A percentile compares a stretch with the other conserved stretches of the same genome.
phyloP scores from a whole-genome alignment of 73 alveolate species.

The Durusdinium trenchii region DNA sequence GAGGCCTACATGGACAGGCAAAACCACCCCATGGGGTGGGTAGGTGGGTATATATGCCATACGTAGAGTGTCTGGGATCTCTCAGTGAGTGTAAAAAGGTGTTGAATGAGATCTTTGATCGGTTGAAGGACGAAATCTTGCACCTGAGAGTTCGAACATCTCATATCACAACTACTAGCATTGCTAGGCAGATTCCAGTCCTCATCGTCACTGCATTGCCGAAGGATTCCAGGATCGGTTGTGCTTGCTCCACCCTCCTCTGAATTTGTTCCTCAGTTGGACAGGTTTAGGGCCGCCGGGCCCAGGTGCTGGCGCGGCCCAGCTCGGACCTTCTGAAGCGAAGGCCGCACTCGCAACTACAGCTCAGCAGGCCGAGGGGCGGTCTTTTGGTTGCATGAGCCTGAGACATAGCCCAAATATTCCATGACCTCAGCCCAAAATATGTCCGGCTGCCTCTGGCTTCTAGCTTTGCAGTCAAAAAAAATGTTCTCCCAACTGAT shows the following conservation, averaged over 20 bases:
- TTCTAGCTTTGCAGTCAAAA: not conserved
- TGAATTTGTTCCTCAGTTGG: constrained; percentile 96
- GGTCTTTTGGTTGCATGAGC: constrained; percentile 84
- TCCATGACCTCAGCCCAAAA: constrained; percentile 79
- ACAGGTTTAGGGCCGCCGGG: no score
- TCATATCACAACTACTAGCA: not conserved
- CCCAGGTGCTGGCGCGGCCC: constrained; percentile 91
- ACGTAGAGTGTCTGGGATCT: no score
- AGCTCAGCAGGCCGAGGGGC: constrained; percentile 15
- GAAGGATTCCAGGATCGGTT: constrained; percentile 97
- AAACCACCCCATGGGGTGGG: no score
- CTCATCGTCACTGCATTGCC: constrained; percentile 97
- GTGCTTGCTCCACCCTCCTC: constrained; percentile 96
- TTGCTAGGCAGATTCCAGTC: not conserved
- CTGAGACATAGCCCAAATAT: constrained; percentile 76
- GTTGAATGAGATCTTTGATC: no score
- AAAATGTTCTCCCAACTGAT: not conserved
- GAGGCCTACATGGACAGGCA: no score
- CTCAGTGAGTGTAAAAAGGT: no score
- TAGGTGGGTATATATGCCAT: no score
- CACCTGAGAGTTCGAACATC: no score
- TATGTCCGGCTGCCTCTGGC: no score
- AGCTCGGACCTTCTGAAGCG: not conserved
- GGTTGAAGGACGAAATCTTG: no score
- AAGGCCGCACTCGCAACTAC: not conserved